Evolutionary conservation across 257 asterid genomes (phyloP).

Genomic region (Solanum rostratum): DNA sequence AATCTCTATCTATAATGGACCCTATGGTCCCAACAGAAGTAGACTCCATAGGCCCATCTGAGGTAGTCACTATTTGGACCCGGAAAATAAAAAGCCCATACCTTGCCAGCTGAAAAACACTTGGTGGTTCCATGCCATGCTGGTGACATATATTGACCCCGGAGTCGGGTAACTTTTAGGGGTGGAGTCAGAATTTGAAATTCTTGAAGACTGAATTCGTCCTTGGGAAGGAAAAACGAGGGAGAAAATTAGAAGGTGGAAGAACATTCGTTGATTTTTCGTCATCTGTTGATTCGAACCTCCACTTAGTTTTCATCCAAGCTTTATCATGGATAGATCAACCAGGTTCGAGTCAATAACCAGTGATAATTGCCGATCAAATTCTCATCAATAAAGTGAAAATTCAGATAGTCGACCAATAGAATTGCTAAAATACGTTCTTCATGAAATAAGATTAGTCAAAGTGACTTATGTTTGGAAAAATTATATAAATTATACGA

Average conservation of each 20-base stretch:
- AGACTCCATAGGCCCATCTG: not conserved
- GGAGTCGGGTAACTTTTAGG: not conserved
- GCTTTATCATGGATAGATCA: no score
- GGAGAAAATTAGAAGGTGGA: not conserved
- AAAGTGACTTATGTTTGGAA: no score
- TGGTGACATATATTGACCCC: slow-evolving; percentile 5
- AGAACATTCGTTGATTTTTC: no score
- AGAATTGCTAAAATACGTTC: not conserved
- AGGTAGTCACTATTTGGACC: slow-evolving; percentile 34
- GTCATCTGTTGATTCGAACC: no score
- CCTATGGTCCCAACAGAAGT: not conserved
- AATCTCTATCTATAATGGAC: slow-evolving; percentile 7
- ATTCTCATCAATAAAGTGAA: not conserved
- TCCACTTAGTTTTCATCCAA: no score
- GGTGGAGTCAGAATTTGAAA: not conserved
- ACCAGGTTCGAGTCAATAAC: no score
- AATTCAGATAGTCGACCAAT: no score
- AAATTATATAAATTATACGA: no score
- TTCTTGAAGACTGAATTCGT: no score
- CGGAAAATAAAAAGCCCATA: slow-evolving; percentile 37
- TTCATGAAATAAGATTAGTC: not conserved
- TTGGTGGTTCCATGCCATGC: slow-evolving; percentile 15
- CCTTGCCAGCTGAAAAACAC: slow-evolving; percentile 28
- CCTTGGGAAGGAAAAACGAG: no score
- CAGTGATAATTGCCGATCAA: no score